Conservation (phyloP, 2,329 filamentous ascomycete species). For the Paraphaeosphaeria sporulosa region DNA sequence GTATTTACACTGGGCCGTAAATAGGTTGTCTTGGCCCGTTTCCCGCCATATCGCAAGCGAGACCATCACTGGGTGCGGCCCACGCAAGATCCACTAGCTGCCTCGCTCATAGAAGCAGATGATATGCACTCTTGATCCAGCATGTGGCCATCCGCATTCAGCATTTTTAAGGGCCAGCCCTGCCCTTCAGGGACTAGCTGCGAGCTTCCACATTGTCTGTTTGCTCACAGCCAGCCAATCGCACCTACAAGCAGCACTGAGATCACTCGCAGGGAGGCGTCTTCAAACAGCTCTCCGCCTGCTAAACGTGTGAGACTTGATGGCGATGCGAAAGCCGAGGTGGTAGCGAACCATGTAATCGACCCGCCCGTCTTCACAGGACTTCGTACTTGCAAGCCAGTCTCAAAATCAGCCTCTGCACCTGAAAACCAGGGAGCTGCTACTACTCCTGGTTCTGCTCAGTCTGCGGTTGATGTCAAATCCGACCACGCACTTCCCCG, state of each 20-base stretch:
- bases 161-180: constrained; percentile 34
- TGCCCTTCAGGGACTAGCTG: constrained; percentile 63
- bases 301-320: constrained; percentile 44
- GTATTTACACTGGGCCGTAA: neutral
- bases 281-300: constrained; percentile 22
- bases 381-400: constrained; percentile 28
- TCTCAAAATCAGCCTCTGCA: constrained; percentile 19
- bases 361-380: constrained; percentile 34
- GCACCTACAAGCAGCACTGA: constrained; percentile 10
- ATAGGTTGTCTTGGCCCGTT: neutral
- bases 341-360: neutral
- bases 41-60: neutral
- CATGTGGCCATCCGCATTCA: constrained; percentile 44
- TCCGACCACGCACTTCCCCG: constrained; percentile 20
- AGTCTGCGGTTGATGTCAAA: constrained; percentile 16
- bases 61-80: neutral
- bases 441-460: constrained; percentile 5
- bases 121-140: constrained; percentile 12
- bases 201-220: constrained; percentile 64
- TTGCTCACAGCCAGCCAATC: constrained; percentile 57
- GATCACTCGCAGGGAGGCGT: constrained; percentile 7
- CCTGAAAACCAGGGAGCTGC: constrained; percentile 14
- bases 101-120: constrained; percentile 20
- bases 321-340: constrained; percentile 19
- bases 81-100: neutral